Base-by-base conservation (phyloP, 140 eudicot genomes). In the Bidens hawaiensis region DNA sequence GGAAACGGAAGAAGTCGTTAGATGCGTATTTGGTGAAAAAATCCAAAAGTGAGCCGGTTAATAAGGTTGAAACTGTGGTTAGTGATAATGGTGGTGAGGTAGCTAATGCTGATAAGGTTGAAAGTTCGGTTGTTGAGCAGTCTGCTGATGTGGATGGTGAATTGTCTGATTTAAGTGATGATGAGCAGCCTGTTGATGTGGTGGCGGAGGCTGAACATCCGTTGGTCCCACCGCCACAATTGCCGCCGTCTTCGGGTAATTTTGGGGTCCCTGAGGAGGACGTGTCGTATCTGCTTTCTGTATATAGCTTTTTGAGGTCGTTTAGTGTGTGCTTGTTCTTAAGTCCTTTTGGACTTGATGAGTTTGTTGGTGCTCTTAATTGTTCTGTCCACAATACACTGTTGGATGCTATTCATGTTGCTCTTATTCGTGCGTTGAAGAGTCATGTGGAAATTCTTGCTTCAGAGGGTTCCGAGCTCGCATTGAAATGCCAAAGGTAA, bases 331-430 rank as follows among this genome's bases (percentile, higher is more conserved):
- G 68, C 28, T 83, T 93, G 71, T 93, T 81, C 66, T 77, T 93
- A 73, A 76, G 84, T 74, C 99, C 99, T 19, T 93, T 93, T 75
- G 86, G 86, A 67, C 72, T 93, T 62, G 94, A 93, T 74, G 99
- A 93, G 59, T 86, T 93, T 74, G 99, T 88, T 68, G 99, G 99
- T 17, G 85, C 95, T 18, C 94, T 93, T 57, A 93, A 85, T 72
- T 81, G 84, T 67, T 30, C 80, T 22, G 74, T 75, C 17, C 83
- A 76, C 16, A 93, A 83, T 69, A 79, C 95, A 19, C 71, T 93
- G 72, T 62, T 88, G 85, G 97, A 93, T 82, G 81, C 95, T 51
- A 74, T 93, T 70, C 99, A 93, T 75, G 94, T 93, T 79, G 84
- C 99, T 77, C 87, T 93, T 19, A 54, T 85, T 81, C 84, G 85